Evolutionary conservation across 73 alveolate species (phyloP), one percentile per base, ranked within the genome.

Genomic region (Paraurostyla sp.): DNA sequence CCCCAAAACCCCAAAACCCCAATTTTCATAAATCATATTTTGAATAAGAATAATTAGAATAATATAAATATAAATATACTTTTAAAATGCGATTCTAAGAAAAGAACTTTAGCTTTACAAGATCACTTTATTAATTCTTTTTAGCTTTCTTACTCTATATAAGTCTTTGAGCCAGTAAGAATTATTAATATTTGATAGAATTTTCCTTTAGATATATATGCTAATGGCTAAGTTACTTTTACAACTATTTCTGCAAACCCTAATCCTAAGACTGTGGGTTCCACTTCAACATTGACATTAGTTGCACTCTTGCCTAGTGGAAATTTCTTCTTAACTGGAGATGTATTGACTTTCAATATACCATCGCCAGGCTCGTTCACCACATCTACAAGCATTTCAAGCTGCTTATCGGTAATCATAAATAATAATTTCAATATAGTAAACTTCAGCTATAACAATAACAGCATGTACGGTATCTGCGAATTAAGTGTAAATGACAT

Each of bases 351-450:
- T 0, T 78, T 20, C 42, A 32, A 4, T 50, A 42, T 78, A 11
- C 89, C 86, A 16, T 48, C 80, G 15, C 80, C 80, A 2, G 89
- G 89, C n/a, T 78, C 76, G 4, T 78, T 78, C 38, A 29, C 58
- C 62, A 0, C 89, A 9, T 73, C 87, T 0, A 73, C 71, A 1
- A 50, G 71, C 36, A 38, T 50, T 43, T 73, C 87, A 29, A 16
- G 3, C 20, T 73, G 87, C 42, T 4, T 22, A 27, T 73, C 87
- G 32, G 87, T 73, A 73, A 73, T 45, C 56, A 11, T 7, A 45
- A 7, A 45, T 45, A 56, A 56, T 9, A 56, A n/a, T 56, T 56
- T 45, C 18, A 11, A 16, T 11, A 0, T 73, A 73, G 87, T 36
- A 73, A 73, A 73, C 87, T 15, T 13, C 58, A 15, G 58, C 22